phyloP scores from a whole-genome alignment of 2,329 filamentous ascomycete genomes.

The Neofusicoccum cordaticola region DNA sequence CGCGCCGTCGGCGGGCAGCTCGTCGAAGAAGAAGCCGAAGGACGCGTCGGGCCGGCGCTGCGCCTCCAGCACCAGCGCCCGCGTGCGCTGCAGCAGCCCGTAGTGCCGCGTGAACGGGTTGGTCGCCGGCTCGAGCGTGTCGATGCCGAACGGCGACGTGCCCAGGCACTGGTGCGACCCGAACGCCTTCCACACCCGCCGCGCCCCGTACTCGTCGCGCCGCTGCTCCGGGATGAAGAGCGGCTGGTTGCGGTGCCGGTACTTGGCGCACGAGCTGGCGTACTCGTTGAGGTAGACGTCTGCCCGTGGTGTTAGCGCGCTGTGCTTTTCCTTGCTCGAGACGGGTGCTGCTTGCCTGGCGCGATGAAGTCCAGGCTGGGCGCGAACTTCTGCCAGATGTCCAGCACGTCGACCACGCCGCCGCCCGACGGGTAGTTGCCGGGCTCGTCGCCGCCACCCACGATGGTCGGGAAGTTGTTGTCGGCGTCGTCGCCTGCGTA shows the following conservation, averaged over 20 bases:
- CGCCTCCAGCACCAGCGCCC: conserved; percentile 39
- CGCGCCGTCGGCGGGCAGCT: conserved; percentile 26
- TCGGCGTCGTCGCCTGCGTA: conserved; percentile 35
- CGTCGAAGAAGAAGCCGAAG: conserved; percentile 47
- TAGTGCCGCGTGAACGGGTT: conserved; percentile 42
- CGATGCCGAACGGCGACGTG: conserved; percentile 43
- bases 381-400: conserved; percentile 46
- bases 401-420: conserved; percentile 41
- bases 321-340: too few species aligned
- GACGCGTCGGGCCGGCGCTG: conserved; percentile 33
- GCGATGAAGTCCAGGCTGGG: conserved; percentile 46
- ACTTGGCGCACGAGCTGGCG: conserved; percentile 43
- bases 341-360: conserved; percentile 24
- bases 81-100: conserved; percentile 36
- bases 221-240: conserved; percentile 55
- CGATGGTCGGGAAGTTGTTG: conserved; percentile 37
- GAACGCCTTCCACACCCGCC: conserved; percentile 44
- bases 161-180: conserved; percentile 42
- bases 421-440: conserved; percentile 51
- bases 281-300: conserved; percentile 53
- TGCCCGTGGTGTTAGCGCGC: too few species aligned
- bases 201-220: conserved; percentile 46
- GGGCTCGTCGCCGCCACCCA: conserved; percentile 43
- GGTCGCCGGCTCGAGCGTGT: conserved; percentile 36
- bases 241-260: conserved; percentile 43